Conservation (phyloP, 345 rosid species). For the Draba incana region DNA sequence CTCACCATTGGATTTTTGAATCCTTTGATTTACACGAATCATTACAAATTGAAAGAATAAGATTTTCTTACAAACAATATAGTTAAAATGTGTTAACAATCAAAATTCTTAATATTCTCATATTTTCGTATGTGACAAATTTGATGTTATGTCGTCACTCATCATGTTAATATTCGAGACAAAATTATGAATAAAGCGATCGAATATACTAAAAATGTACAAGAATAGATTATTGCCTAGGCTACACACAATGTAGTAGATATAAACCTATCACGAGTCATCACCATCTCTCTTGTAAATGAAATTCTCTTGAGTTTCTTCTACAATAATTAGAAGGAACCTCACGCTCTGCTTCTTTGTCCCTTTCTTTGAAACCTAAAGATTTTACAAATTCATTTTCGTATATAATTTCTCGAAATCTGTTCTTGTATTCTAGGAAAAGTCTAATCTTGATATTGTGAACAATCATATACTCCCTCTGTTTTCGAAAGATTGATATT, state of each 20-base stretch:
- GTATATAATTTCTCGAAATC: constrained; percentile 29
- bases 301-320: constrained; percentile 36
- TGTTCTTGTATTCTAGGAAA: constrained; percentile 36
- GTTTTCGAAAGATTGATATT: no score
- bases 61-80: no score
- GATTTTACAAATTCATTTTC: constrained; percentile 26
- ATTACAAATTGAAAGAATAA: constrained; percentile 2
- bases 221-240: constrained; percentile 23
- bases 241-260: constrained; percentile 27
- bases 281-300: constrained; percentile 29
- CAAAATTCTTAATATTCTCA: background rate
- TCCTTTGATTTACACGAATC: background rate
- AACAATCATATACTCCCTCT: background rate
- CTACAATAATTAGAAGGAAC: constrained; percentile 36
- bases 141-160: constrained; percentile 14
- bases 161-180: background rate
- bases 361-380: constrained; percentile 28
- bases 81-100: background rate
- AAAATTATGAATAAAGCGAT: constrained; percentile 3
- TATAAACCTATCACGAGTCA: constrained; percentile 26
- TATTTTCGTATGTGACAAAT: background rate
- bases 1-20: constrained; percentile 6
- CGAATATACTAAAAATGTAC: constrained; percentile 14
- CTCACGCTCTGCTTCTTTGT: constrained; percentile 42
- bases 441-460: constrained; percentile 10